Percentiles rank a stretch among this genome's conserved stretches.
These are phyloP conservation scores for Kodamaea alishanica DNA, from an alignment of 1,139 yeast genomes.

Conservation along the genomic window DNA sequence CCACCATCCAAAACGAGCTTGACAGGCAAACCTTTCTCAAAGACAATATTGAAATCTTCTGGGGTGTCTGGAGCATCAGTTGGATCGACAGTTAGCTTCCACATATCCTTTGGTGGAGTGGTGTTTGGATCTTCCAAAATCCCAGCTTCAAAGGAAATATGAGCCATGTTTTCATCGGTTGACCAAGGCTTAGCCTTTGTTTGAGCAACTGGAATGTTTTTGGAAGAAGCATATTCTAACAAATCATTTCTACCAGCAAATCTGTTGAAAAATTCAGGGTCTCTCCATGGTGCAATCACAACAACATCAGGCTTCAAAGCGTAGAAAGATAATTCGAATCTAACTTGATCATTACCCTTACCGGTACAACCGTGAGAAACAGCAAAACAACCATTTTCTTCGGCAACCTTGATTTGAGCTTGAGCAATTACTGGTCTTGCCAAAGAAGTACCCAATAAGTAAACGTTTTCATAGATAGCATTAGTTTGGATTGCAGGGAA, in stretches of 20 bases:
- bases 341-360: slow-evolving; percentile 98
- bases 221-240: slow-evolving; percentile 86
- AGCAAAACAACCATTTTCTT: slow-evolving; percentile 95
- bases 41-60: slow-evolving; percentile 79
- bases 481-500: slow-evolving; percentile 96
- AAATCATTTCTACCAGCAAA: slow-evolving; percentile 97
- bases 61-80: slow-evolving; percentile 90
- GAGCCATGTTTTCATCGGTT: slow-evolving; percentile 98
- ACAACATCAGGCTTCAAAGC: slow-evolving; percentile 96
- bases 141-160: slow-evolving; percentile 98
- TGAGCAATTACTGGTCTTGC: slow-evolving; percentile 98
- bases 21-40: slow-evolving; percentile 82
- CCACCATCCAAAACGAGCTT: slow-evolving; percentile 71
- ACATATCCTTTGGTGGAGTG: slow-evolving; percentile 99
- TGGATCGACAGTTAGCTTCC: slow-evolving; percentile 98
- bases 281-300: slow-evolving; percentile 99
- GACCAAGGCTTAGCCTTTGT: slow-evolving; percentile 99
- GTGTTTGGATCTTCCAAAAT: slow-evolving; percentile 96
- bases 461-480: slow-evolving; percentile 96
- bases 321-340: slow-evolving; percentile 94
- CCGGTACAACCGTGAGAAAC: slow-evolving; percentile 99
- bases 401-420: slow-evolving; percentile 96
- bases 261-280: slow-evolving; percentile 88
- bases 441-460: slow-evolving; percentile 90
- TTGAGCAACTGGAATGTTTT: slow-evolving; percentile 91